Percentiles rank a stretch among this genome's conserved stretches.
Conservation (phyloP, 257 asterid species). For the Capsicum baccatum region DNA sequence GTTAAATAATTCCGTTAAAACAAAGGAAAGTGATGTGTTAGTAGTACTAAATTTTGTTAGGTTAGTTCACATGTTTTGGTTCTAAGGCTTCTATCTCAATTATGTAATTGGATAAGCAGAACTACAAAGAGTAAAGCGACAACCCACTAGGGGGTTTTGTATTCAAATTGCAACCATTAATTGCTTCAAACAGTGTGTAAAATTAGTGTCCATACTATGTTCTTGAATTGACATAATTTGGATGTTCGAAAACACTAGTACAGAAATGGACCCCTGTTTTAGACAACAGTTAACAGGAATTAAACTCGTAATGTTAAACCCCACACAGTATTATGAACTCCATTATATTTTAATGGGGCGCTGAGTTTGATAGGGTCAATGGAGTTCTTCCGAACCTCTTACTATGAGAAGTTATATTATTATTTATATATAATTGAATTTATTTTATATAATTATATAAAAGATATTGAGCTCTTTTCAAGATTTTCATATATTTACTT, state of each 20-base stretch:
- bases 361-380: too few species aligned
- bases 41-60: constrained; percentile 6
- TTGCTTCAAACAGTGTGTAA: not conserved
- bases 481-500: too few species aligned
- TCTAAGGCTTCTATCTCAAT: not conserved
- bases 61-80: constrained; percentile 18
- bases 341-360: not conserved
- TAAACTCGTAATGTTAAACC: not conserved
- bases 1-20: not conserved
- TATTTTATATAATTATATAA: too few species aligned
- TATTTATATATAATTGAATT: not conserved
- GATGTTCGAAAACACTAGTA: not conserved
- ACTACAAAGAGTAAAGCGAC: not conserved
- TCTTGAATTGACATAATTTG: constrained; percentile 17
- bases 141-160: not conserved
- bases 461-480: too few species aligned
- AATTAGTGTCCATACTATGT: not conserved
- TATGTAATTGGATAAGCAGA: constrained; percentile 5
- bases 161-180: not conserved
- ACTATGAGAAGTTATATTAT: too few species aligned
- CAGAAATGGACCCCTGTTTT: constrained; percentile 2
- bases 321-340: not conserved
- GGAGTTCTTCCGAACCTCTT: too few species aligned
- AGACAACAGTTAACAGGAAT: not conserved
- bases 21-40: not conserved